Conservation (phyloP, 2,329 filamentous ascomycete species). For the Fusarium fujikuroi region DNA sequence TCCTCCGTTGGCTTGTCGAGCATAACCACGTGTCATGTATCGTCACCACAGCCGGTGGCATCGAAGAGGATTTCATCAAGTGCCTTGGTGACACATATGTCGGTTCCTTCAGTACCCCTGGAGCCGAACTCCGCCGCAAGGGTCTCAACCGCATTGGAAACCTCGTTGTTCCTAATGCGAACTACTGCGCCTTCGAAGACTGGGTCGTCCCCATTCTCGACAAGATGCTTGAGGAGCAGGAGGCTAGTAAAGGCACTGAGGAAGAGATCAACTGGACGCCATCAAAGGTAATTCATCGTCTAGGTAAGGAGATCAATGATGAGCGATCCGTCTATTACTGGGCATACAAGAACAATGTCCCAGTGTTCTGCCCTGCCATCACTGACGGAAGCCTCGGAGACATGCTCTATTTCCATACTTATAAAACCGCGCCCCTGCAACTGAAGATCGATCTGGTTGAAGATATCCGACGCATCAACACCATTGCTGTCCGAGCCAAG, state of each 20-base stretch:
- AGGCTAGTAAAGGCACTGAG: conserved; percentile 75
- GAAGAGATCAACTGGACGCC: conserved; percentile 90
- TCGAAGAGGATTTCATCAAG: conserved; percentile 99
- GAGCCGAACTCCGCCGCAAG: conserved; percentile 80
- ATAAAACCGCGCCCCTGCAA: conserved; percentile 84
- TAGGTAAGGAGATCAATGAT: conserved; percentile 94
- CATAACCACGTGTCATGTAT: conserved; percentile 93
- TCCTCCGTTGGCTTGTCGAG: conserved; percentile 90
- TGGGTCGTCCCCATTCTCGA: conserved; percentile 98
- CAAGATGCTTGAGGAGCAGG: conserved; percentile 92
- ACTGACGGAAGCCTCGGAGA: conserved; percentile 96
- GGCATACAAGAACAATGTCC: conserved; percentile 97
- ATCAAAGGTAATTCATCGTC: conserved; percentile 86
- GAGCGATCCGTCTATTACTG: conserved; percentile 95
- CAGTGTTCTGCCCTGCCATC: conserved; percentile 94
- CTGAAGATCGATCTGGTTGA: conserved; percentile 91
- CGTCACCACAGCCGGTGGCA: conserved; percentile 93
- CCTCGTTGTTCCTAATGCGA: conserved; percentile 93
- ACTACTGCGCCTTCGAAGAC: conserved; percentile 96
- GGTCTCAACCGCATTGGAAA: conserved; percentile 98
- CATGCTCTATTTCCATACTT: conserved; percentile 99
- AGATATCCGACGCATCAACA: conserved; percentile 94
- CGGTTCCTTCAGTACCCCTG: conserved; percentile 81
- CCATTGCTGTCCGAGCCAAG: conserved; percentile 86
- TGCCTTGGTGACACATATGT: conserved; percentile 95